phyloP scores from a whole-genome alignment of 2,329 filamentous ascomycete species.

The Colletotrichum musae region DNA sequence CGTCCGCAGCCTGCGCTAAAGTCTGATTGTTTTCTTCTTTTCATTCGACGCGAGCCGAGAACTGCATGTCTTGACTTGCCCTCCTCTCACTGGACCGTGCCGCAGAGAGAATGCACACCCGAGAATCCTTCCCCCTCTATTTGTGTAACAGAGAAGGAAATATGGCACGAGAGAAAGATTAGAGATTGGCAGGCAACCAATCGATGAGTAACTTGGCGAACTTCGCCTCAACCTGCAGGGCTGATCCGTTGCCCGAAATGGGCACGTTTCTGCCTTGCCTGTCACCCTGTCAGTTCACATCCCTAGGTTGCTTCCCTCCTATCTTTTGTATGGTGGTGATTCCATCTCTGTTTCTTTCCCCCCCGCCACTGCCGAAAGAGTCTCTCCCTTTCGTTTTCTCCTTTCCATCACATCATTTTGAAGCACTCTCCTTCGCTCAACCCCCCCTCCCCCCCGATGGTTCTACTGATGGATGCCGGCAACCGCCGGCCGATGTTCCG shows the following conservation, averaged over 20 bases:
- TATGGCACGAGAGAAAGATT: neutral
- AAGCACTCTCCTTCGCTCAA: neutral
- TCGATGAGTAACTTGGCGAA: neutral
- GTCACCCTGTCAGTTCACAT: neutral
- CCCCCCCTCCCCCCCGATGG: neutral
- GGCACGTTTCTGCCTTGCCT: neutral
- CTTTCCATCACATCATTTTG: neutral
- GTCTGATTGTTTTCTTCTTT: neutral
- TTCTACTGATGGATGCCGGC: neutral
- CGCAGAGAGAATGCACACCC: neutral
- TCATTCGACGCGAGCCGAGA: neutral
- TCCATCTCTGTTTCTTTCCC: neutral
- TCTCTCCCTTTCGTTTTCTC: neutral
- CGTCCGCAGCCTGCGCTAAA: slow-evolving; percentile 3
- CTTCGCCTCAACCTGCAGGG: neutral
- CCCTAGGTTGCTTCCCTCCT: neutral
- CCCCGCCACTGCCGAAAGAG: neutral
- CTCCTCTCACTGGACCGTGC: neutral
- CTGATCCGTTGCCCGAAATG: neutral
- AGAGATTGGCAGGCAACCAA: neutral
- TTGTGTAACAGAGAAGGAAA: neutral
- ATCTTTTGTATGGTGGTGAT: neutral
- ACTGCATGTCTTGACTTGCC: neutral
- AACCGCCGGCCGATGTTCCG: neutral
- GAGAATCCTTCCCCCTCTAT: neutral